A percentile compares a stretch with the other conserved stretches of the same genome.
Conservation (phyloP, 2,329 filamentous ascomycete species). For the Penicillium sp. region DNA sequence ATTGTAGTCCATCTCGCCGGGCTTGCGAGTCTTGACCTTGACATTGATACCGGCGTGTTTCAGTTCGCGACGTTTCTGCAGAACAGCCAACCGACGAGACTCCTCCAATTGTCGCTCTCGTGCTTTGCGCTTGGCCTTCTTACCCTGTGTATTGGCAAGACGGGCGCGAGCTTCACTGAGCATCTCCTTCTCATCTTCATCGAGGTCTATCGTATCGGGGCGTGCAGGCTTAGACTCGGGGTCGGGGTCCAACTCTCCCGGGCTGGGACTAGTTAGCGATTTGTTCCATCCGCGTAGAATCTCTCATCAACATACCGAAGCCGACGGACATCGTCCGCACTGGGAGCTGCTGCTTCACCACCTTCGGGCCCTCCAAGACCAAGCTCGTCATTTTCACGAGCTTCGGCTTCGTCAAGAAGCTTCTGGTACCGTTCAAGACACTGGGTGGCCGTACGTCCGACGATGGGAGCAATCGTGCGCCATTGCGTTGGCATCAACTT, state of each 20-base stretch:
- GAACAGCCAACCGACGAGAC: conserved; percentile 76
- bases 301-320: conserved; percentile 49
- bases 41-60: conserved; percentile 98
- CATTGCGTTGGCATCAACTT: conserved; percentile 99
- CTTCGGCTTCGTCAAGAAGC: conserved; percentile 90
- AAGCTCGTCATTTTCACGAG: conserved; percentile 72
- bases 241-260: conserved; percentile 94
- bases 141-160: conserved; percentile 94
- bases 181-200: conserved; percentile 99
- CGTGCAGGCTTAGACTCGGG: conserved; percentile 92
- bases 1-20: conserved; percentile 99
- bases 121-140: conserved; percentile 97
- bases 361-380: conserved; percentile 73
- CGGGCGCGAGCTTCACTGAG: conserved; percentile 93
- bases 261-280: conserved; percentile 38
- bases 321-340: conserved; percentile 83
- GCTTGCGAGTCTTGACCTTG: conserved; percentile 84
- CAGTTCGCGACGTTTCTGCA: conserved; percentile 92
- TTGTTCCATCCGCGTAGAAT: neutral
- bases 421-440: conserved; percentile 97
- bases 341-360: conserved; percentile 79
- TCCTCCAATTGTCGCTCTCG: conserved; percentile 93
- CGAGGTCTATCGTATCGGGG: conserved; percentile 94
- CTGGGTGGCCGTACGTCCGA: conserved; percentile 92
- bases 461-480: conserved; percentile 95